phyloP scores from a whole-genome alignment of 257 asterid genomes.

The Plantago elongata region DNA sequence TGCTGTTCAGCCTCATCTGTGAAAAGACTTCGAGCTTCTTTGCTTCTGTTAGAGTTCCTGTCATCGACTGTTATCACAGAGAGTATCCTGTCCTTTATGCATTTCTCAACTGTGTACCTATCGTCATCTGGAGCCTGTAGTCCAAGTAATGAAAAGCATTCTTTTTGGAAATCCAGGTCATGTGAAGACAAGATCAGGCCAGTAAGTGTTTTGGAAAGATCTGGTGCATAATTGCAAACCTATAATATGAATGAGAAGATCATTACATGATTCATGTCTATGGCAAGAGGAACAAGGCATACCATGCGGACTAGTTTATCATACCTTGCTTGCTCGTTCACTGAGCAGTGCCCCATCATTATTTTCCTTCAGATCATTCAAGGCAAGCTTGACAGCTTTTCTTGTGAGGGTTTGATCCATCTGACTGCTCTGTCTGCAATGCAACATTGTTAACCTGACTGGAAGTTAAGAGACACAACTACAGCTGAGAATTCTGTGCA shows the following conservation, averaged over 20 bases:
- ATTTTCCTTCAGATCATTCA: slow-evolving; percentile 67
- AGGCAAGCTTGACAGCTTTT: slow-evolving; percentile 65
- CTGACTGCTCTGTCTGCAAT: slow-evolving; percentile 26
- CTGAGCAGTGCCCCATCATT: slow-evolving; percentile 65
- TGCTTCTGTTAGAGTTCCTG: slow-evolving; percentile 30
- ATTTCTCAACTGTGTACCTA: slow-evolving; percentile 36
- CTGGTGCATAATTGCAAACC: slow-evolving; percentile 80
- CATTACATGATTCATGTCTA: neutral
- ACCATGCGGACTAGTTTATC: slow-evolving; percentile 4
- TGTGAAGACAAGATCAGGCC: slow-evolving; percentile 63
- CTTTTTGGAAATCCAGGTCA: slow-evolving; percentile 58
- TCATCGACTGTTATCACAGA: slow-evolving; percentile 51
- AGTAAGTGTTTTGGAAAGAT: slow-evolving; percentile 75
- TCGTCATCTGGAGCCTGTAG: slow-evolving; percentile 36
- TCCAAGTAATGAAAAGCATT: slow-evolving; percentile 71
- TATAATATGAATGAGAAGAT: slow-evolving; percentile 19
- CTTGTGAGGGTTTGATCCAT: slow-evolving; percentile 47
- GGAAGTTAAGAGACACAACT: slow-evolving; percentile 41
- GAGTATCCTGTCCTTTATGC: slow-evolving; percentile 60
- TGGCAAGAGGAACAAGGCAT: neutral
- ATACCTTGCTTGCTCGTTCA: slow-evolving; percentile 75
- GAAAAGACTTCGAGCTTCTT: slow-evolving; percentile 52
- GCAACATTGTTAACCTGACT: slow-evolving; percentile 35
- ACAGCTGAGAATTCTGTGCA: slow-evolving; percentile 4
- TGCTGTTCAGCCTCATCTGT: slow-evolving; percentile 31